Conservation (phyloP, 768 basidiomycete species). For the Lentinula edodes region DNA sequence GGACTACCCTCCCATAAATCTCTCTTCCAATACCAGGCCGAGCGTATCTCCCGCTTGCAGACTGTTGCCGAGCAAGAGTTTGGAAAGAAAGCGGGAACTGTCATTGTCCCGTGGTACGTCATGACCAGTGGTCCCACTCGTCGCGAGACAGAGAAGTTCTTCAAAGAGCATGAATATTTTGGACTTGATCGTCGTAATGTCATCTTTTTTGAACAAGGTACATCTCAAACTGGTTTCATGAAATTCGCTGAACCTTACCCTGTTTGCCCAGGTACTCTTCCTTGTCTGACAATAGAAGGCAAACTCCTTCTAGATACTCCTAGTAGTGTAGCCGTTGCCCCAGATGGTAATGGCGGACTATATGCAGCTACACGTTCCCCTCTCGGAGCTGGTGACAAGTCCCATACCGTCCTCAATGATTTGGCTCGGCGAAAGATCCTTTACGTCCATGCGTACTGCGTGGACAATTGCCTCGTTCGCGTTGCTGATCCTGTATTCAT, state of each 20-base stretch:
- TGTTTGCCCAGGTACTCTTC: constrained; percentile 70
- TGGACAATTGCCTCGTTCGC: constrained; percentile 97
- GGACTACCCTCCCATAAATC: constrained; percentile 89
- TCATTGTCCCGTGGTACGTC: constrained; percentile 92
- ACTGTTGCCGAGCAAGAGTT: constrained; percentile 57
- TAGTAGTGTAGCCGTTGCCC: constrained; percentile 86
- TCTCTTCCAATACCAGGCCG: constrained; percentile 97
- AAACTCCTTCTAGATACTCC: constrained; percentile 83
- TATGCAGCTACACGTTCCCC: constrained; percentile 90
- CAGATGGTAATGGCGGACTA: constrained; percentile 96
- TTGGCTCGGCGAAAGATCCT: constrained; percentile 68
- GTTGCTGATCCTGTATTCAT: constrained; percentile 97
- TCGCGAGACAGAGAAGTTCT: constrained; percentile 80
- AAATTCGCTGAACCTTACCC: neutral
- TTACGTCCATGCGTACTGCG: constrained; percentile 94
- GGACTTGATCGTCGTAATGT: constrained; percentile 78
- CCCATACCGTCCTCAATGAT: constrained; percentile 79
- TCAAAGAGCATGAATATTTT: constrained; percentile 71
- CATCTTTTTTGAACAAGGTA: constrained; percentile 96
- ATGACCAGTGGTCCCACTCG: constrained; percentile 99
- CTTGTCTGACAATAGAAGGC: constrained; percentile 91
- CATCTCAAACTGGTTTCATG: constrained; percentile 7
- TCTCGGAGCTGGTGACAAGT: constrained; percentile 50
- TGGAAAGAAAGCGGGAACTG: constrained; percentile 49
- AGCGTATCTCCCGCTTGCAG: constrained; percentile 85